Evolutionary conservation across 805 yeast genomes (phyloP).

Genomic region (Zygosaccharomyces pseudorouxii): DNA sequence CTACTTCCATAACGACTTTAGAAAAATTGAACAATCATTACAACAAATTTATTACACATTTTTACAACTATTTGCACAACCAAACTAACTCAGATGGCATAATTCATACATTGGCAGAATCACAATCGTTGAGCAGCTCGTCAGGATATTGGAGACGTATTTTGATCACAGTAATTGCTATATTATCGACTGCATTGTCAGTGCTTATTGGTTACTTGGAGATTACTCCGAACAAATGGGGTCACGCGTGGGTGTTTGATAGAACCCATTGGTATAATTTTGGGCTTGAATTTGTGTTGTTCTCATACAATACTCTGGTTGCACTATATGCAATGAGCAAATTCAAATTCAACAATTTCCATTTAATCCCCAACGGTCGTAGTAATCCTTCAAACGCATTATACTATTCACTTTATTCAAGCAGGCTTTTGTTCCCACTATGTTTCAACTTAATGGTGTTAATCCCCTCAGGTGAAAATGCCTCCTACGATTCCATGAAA

Average conservation of each 20-base stretch:
- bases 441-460: constrained; percentile 33
- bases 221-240: constrained; percentile 26
- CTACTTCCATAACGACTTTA: constrained; percentile 13
- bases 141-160: constrained; percentile 3
- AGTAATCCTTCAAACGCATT: constrained; percentile 33
- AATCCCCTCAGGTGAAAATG: constrained; percentile 17
- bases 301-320: constrained; percentile 27
- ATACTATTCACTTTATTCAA: constrained; percentile 32
- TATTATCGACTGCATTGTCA: constrained; percentile 18
- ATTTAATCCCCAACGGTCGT: constrained; percentile 31
- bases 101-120: constrained; percentile 28
- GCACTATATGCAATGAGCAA: constrained; percentile 34
- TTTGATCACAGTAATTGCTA: constrained; percentile 12
- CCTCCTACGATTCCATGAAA: constrained; percentile 9
- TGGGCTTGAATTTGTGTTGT: constrained; percentile 20
- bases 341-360: constrained; percentile 32
- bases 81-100: constrained; percentile 25
- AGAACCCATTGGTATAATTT: constrained; percentile 23
- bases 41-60: constrained; percentile 30
- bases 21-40: constrained; percentile 26
- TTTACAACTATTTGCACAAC: constrained; percentile 29
- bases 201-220: constrained; percentile 22
- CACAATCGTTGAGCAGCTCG: constrained; percentile 16
- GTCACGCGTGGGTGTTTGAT: constrained; percentile 24
- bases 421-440: constrained; percentile 33